Evolutionary conservation across 2,329 filamentous ascomycete species (phyloP).

Genomic region (Fusarium armeniacum): DNA sequence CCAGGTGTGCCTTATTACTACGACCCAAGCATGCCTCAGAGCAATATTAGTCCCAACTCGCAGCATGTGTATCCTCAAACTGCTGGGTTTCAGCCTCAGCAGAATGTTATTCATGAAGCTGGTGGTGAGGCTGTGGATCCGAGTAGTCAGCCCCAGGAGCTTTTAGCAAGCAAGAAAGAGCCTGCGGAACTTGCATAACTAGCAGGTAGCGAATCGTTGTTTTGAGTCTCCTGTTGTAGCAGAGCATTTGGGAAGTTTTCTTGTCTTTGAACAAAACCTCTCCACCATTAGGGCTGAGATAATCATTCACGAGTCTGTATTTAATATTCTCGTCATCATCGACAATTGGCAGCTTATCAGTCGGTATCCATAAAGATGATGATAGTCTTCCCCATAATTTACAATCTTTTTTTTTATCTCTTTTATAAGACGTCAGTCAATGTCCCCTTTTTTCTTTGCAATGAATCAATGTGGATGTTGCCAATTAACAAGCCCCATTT

Average conservation of each 20-base stretch:
- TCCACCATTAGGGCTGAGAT: slow-evolving; percentile 22
- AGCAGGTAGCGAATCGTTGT: not conserved
- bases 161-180: slow-evolving; percentile 9
- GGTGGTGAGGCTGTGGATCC: slow-evolving; percentile 13
- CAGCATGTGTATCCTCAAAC: not conserved
- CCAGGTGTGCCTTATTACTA: slow-evolving; percentile 2
- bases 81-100: not conserved
- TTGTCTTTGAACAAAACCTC: not conserved
- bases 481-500: slow-evolving; percentile 20
- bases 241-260: not conserved
- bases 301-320: not conserved
- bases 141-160: slow-evolving; percentile 28
- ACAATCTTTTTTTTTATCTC: not conserved
- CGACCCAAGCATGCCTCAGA: slow-evolving; percentile 6
- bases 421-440: not conserved
- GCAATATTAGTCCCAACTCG: not conserved
- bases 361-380: not conserved
- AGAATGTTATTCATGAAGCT: slow-evolving; percentile 24
- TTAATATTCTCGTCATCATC: not conserved
- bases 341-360: not conserved
- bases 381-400: slow-evolving; percentile 14
- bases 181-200: slow-evolving; percentile 22
- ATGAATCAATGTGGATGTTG: not conserved
- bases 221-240: not conserved
- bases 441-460: not conserved